Percentiles rank a stretch among this genome's conserved stretches.
Conservation (phyloP, 225 moss, liverwort and hornwort genomes). For the Neckera pumila region DNA sequence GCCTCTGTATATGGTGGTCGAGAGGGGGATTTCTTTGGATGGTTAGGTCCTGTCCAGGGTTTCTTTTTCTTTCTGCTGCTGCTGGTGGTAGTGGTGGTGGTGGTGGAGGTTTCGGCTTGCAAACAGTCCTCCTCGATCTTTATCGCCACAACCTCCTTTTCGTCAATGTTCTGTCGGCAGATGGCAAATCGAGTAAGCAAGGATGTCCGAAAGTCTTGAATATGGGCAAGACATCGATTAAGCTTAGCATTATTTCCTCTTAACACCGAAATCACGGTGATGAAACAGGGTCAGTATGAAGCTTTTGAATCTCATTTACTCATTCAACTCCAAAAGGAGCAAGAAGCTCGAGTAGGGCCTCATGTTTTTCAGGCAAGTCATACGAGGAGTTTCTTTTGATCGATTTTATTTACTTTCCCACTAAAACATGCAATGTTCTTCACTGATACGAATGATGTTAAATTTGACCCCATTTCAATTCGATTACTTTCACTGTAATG, state of each 20-base stretch:
- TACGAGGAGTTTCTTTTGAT: neutral
- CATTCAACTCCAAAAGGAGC: neutral
- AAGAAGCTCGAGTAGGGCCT: neutral
- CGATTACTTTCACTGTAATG: neutral
- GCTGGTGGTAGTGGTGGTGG: too few relatives aligned
- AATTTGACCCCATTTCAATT: neutral
- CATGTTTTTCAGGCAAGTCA: neutral
- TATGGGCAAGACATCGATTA: neutral
- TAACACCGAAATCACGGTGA: neutral
- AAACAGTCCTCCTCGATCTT: conserved; percentile 5
- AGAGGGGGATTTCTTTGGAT: conserved; percentile 19
- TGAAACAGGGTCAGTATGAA: neutral
- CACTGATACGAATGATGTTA: neutral
- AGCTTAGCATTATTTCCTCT: neutral
- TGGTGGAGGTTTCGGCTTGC: neutral
- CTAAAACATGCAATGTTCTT: neutral
- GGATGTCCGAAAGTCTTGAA: neutral
- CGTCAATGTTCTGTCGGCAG: conserved; percentile 15
- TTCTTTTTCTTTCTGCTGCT: conserved; percentile 10
- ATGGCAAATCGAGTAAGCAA: conserved; percentile 6
- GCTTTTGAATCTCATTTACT: neutral
- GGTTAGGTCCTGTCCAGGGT: conserved; percentile 34
- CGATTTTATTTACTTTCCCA: neutral
- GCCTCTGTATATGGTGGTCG: conserved; percentile 43
- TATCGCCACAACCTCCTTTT: neutral